These are phyloP conservation scores for Debaryomycetaceae sp. DNA, from an alignment of 1,139 yeast genomes.

Conservation along the genomic window DNA sequence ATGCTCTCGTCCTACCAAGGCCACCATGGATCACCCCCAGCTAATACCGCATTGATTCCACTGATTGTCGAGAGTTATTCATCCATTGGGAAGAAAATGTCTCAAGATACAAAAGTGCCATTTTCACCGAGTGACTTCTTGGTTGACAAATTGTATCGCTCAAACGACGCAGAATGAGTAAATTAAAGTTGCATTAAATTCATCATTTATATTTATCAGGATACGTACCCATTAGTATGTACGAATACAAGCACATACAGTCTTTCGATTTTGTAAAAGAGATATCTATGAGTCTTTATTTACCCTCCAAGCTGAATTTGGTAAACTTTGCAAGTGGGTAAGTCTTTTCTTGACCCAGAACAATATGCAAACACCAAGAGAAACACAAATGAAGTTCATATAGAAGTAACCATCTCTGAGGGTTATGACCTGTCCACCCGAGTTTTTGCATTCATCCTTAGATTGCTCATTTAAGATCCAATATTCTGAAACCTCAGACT, in stretches of 20 bases:
- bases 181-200: neutral
- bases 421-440: conserved; percentile 55
- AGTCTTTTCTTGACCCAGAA: conserved; percentile 66
- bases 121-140: conserved; percentile 45
- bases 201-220: neutral
- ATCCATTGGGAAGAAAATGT: conserved; percentile 35
- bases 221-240: conserved; percentile 1
- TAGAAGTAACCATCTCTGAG: conserved; percentile 80
- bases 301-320: conserved; percentile 69
- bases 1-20: conserved; percentile 2
- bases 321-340: conserved; percentile 56
- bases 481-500: conserved; percentile 10
- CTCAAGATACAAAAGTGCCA: conserved; percentile 35
- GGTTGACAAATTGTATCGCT: conserved; percentile 25
- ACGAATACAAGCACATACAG: neutral
- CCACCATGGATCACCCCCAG: conserved; percentile 12
- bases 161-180: conserved; percentile 11
- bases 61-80: conserved; percentile 42
- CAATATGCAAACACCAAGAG: conserved; percentile 64
- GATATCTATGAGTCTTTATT: conserved; percentile 8
- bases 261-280: too few species aligned
- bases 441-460: conserved; percentile 47
- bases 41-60: conserved; percentile 39
- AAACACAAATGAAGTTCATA: conserved; percentile 70
- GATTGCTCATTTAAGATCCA: conserved; percentile 25